These are phyloP conservation scores for Colletotrichum spaethianum DNA, from an alignment of 2,329 filamentous ascomycete genomes.

Conservation along the genomic window DNA sequence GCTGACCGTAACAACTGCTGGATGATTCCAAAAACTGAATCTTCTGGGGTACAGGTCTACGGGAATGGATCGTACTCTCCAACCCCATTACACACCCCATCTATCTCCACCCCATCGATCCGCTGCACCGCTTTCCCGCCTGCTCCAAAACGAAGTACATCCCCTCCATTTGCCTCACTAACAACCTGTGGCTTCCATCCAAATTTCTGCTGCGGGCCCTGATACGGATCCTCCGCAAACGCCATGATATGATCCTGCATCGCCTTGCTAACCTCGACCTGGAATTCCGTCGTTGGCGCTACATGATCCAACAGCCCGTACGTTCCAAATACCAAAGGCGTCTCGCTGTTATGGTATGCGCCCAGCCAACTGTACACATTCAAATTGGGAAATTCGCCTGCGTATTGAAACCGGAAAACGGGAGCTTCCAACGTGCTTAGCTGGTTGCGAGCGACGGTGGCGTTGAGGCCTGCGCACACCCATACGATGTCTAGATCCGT, in stretches of 20 bases:
- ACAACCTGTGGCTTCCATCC: constrained; percentile 42
- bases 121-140: constrained; percentile 42
- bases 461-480: constrained; percentile 49
- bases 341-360: constrained; percentile 57
- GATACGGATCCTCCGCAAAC: constrained; percentile 46
- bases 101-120: constrained; percentile 41
- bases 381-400: constrained; percentile 58
- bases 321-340: constrained; percentile 56
- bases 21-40: no score
- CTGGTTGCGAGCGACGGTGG: constrained; percentile 47
- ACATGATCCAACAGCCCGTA: constrained; percentile 47
- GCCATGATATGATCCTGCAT: constrained; percentile 48
- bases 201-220: constrained; percentile 43
- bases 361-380: constrained; percentile 56
- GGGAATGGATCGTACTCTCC: constrained; percentile 40
- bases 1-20: no score
- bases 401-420: constrained; percentile 57
- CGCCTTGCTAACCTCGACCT: constrained; percentile 44
- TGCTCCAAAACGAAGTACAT: constrained; percentile 36
- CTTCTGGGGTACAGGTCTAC: neutral
- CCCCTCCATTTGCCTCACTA: constrained; percentile 43
- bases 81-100: constrained; percentile 36
- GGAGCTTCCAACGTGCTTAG: constrained; percentile 43
- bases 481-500: constrained; percentile 40
- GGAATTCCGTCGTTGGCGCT: constrained; percentile 45